A percentile compares a stretch with the other conserved stretches of the same genome.
Conservation (phyloP, 345 rosid species). For the Eucalyptus curtisii region DNA sequence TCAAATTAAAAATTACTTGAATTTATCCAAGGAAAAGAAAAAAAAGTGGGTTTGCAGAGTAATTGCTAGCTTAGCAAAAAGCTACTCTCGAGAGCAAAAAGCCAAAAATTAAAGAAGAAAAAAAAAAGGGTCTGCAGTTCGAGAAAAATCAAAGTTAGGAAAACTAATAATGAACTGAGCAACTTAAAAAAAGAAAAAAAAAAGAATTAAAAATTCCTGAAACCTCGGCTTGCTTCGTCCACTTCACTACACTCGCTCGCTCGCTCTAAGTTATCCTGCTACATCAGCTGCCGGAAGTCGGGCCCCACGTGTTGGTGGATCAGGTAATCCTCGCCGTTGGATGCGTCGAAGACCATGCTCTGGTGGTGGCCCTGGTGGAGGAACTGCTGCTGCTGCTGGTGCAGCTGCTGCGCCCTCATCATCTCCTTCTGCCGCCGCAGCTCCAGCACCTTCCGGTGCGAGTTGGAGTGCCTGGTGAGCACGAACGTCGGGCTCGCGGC, state of each 20-base stretch:
- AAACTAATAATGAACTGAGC: neutral
- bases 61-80: neutral
- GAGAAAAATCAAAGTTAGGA: neutral
- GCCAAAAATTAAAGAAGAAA: neutral
- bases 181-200: neutral
- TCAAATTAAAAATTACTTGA: neutral
- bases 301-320: conserved; percentile 85
- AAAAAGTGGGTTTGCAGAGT: neutral
- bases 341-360: conserved; percentile 50
- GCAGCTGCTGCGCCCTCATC: conserved; percentile 18
- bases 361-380: conserved; percentile 38
- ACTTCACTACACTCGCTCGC: neutral
- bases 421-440: conserved; percentile 39
- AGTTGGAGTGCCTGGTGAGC: conserved; percentile 62
- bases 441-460: conserved; percentile 70
- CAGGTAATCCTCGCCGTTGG: conserved; percentile 75
- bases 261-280: conserved; percentile 5
- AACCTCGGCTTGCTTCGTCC: neutral
- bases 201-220: neutral
- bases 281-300: conserved; percentile 66
- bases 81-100: neutral
- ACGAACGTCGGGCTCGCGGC: conserved; percentile 72
- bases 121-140: neutral
- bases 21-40: neutral
- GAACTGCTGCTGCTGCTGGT: conserved; percentile 20